Conservation (phyloP, 2,329 filamentous ascomycete species). For the Aspergillus brasiliensis region DNA sequence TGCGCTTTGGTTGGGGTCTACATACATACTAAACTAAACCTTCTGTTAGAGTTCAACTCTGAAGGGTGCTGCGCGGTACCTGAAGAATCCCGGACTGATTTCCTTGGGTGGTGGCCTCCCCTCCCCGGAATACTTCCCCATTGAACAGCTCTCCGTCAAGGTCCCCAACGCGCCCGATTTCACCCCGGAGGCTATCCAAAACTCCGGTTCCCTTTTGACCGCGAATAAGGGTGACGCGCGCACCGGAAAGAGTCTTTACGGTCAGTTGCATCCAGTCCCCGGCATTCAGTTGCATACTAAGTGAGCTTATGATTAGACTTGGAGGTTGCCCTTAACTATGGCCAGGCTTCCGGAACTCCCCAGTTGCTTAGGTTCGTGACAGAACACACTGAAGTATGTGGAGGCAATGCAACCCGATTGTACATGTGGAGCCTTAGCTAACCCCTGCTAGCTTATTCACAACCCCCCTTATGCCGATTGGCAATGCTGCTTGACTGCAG, state of each 20-base stretch:
- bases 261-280: slow-evolving; percentile 26
- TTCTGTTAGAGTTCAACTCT: slow-evolving; percentile 64
- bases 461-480: slow-evolving; percentile 88
- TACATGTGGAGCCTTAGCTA: slow-evolving; percentile 5
- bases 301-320: slow-evolving; percentile 60
- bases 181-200: slow-evolving; percentile 66
- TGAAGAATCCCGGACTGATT: slow-evolving; percentile 81
- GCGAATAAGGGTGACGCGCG: slow-evolving; percentile 83
- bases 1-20: neutral
- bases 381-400: slow-evolving; percentile 78
- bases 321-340: slow-evolving; percentile 88
- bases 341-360: slow-evolving; percentile 79
- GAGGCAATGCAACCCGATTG: neutral
- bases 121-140: slow-evolving; percentile 88
- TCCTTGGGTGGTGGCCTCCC: slow-evolving; percentile 91
- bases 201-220: slow-evolving; percentile 61
- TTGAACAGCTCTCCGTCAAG: slow-evolving; percentile 74
- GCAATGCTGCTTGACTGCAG: slow-evolving; percentile 79
- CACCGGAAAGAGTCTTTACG: slow-evolving; percentile 60
- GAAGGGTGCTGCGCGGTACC: slow-evolving; percentile 76
- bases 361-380: slow-evolving; percentile 89
- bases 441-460: slow-evolving; percentile 64
- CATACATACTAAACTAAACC: slow-evolving; percentile 14
- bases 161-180: slow-evolving; percentile 71
- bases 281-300: neutral